phyloP scores from a whole-genome alignment of 2,329 filamentous ascomycete genomes.

The Alternaria viburni region DNA sequence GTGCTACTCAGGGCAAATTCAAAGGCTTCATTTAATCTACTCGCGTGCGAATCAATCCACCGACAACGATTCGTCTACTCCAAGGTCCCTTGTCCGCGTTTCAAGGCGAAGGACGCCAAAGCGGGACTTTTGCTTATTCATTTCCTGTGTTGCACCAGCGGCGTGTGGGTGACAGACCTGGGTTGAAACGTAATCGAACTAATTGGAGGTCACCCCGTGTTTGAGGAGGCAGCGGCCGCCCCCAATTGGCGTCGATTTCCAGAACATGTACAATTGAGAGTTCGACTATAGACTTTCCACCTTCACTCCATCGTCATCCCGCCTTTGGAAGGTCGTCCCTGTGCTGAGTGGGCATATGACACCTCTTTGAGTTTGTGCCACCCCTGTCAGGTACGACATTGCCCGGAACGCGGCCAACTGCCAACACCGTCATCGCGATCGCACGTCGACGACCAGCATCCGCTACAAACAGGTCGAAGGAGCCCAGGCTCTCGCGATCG shows the following conservation, averaged over 20 bases:
- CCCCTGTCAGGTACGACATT: constrained; percentile 30
- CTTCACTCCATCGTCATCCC: constrained; percentile 12
- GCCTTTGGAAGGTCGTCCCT: constrained; percentile 3
- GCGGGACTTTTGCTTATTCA: constrained; percentile 18
- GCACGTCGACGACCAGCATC: constrained; percentile 10
- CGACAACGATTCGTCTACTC: constrained; percentile 2
- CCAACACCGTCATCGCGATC: neutral
- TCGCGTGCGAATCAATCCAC: constrained; percentile 8
- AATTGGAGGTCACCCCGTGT: constrained; percentile 20
- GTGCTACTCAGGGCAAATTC: neutral
- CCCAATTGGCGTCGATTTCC: constrained; percentile 29
- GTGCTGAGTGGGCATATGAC: constrained; percentile 11
- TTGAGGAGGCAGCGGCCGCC: constrained; percentile 25
- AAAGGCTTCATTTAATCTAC: constrained; percentile 14
- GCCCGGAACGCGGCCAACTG: constrained; percentile 12
- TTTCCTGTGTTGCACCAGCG: constrained; percentile 11
- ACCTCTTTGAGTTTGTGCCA: constrained; percentile 24
- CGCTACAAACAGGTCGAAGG: constrained; percentile 19
- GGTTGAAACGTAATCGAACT: constrained; percentile 24
- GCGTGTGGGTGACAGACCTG: constrained; percentile 14
- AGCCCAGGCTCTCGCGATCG: constrained; percentile 3
- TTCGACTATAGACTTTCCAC: constrained; percentile 15
- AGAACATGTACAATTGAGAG: neutral
- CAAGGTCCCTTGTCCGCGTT: constrained; percentile 13
- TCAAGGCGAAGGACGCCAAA: constrained; percentile 17